phyloP scores from a whole-genome alignment of 2,329 filamentous ascomycete genomes.

The Tolypocladium guangdongense region DNA sequence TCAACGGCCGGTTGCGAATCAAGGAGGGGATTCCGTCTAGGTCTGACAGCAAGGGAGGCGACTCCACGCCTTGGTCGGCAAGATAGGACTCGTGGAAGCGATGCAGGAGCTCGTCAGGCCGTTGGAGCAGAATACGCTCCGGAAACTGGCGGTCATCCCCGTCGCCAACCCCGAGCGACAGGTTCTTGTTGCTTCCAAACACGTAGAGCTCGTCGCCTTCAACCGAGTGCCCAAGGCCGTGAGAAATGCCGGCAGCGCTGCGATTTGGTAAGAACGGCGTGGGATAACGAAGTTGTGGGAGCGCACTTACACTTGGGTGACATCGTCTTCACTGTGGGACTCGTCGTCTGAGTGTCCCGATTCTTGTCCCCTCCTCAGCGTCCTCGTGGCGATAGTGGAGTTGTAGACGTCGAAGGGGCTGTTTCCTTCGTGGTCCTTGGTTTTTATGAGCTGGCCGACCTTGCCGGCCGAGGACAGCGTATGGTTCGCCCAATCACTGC shows the following conservation, averaged over 20 bases:
- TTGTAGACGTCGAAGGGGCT: conserved; percentile 91
- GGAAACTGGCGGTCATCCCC: conserved; percentile 91
- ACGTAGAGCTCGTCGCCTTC: conserved; percentile 78
- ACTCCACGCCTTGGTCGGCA: conserved; percentile 29
- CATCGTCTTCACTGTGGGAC: conserved; percentile 32
- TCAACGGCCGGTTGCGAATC: conserved; percentile 59
- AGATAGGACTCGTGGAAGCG: conserved; percentile 63
- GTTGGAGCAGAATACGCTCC: conserved; percentile 65
- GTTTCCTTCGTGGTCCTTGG: conserved; percentile 90
- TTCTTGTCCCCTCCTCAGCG: conserved; percentile 39
- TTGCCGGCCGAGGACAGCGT: conserved; percentile 48
- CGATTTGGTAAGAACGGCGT: conserved; percentile 4
- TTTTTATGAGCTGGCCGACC: conserved; percentile 73
- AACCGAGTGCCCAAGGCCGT: conserved; percentile 9
- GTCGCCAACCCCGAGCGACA: conserved; percentile 88
- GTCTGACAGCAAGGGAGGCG: conserved; percentile 14
- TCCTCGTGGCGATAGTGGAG: conserved; percentile 71
- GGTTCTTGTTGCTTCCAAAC: conserved; percentile 94
- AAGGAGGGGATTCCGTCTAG: conserved; percentile 56
- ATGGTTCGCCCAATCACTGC: conserved; percentile 50
- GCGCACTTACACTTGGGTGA: conserved; percentile 17
- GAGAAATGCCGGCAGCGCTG: conserved; percentile 10
- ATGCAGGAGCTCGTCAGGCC: conserved; percentile 66
- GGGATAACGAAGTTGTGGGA: background rate
- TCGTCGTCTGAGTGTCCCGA: conserved; percentile 39